Base-by-base conservation (phyloP, 148 eudicot species). In the Limonium bicolor region DNA sequence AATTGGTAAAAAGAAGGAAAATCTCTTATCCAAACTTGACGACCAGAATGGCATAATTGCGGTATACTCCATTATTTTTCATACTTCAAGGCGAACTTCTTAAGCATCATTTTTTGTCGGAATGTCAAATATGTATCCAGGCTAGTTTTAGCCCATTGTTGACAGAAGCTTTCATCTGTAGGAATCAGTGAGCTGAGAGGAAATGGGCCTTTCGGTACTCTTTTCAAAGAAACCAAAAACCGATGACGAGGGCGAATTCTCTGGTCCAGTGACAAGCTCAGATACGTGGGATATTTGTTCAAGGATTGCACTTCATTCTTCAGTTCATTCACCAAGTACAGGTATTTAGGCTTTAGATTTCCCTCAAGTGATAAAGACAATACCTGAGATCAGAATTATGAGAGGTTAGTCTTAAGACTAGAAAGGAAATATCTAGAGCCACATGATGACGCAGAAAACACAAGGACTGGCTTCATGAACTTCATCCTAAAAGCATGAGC, bases 201-300 rank as follows among this genome's bases (percentile, higher is more conserved):
- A 68, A 90, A 90, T 32, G 97, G 97, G 35, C 97, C 93, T 48
- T 69, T 64, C 27, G 95, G 95, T 34, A 82, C 93, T 75, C 71
- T 84, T 50, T 80, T 84, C 54, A 90, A 61, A 49, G 64, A 66
- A 58, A 80, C 93, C 71, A 90, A 50, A 60, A 77, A 90, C 56
- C 73, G 71, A 69, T 90, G 97, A 10, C 94, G 76, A 36, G 97
- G 97, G 42, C 95, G 82, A 37, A 90, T 90, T 67, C 97, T 71
- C 60, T 90, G 97, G 56, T 80, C 82, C n/a, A 90, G 59, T 43
- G 97, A 90, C 62, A 90, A 71, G 72, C 97, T 90, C 20, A 90
- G 70, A 61, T 90, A 90, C 56, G 39, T 83, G 14, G 97, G 97
- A 71, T 90, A 90, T 60, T 90, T 90, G 39, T 74, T 78, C 67